Conservation (phyloP, 2,329 filamentous ascomycete species). For the Alternaria atra region DNA sequence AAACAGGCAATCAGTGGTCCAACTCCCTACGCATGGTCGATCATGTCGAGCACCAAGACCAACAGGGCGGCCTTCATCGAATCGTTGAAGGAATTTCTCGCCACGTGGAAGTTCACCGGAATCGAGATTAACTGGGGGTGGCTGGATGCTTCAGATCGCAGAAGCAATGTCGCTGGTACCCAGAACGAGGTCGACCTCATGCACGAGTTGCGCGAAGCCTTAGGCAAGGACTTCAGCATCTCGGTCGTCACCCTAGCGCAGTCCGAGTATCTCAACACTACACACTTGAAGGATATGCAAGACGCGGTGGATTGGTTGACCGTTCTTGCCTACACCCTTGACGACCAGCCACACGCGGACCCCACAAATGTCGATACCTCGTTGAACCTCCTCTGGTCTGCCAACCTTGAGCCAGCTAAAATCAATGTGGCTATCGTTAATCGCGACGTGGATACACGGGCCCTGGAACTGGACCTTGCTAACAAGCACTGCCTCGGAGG, state of each 20-base stretch:
- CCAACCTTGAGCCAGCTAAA: slow-evolving; percentile 53
- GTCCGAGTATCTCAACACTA: slow-evolving; percentile 37
- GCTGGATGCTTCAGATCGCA: slow-evolving; percentile 22
- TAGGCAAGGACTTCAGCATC: slow-evolving; percentile 32
- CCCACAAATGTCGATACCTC: slow-evolving; percentile 57
- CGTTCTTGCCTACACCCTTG: slow-evolving; percentile 59
- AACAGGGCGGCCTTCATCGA: slow-evolving; percentile 51
- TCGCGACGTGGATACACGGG: slow-evolving; percentile 50
- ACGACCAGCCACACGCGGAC: slow-evolving; percentile 58
- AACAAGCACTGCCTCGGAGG: slow-evolving; percentile 38
- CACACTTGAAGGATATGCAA: slow-evolving; percentile 36
- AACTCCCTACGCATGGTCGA: slow-evolving; percentile 49
- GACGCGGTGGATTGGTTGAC: slow-evolving; percentile 55
- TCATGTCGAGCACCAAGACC: slow-evolving; percentile 41
- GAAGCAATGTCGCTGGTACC: slow-evolving; percentile 38
- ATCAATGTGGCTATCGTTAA: slow-evolving; percentile 58
- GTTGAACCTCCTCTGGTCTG: slow-evolving; percentile 59
- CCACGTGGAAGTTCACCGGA: slow-evolving; percentile 54
- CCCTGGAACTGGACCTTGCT: no score
- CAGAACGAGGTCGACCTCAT: slow-evolving; percentile 33
- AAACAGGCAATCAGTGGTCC: slow-evolving; percentile 47
- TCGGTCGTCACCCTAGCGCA: slow-evolving; percentile 37
- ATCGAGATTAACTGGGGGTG: slow-evolving; percentile 61
- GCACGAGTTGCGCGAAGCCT: slow-evolving; percentile 30
- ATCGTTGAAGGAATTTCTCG: slow-evolving; percentile 53